A percentile compares a stretch with the other conserved stretches of the same genome.
phyloP scores from a whole-genome alignment of 148 eudicot species.

The Spergularia bocconei region DNA sequence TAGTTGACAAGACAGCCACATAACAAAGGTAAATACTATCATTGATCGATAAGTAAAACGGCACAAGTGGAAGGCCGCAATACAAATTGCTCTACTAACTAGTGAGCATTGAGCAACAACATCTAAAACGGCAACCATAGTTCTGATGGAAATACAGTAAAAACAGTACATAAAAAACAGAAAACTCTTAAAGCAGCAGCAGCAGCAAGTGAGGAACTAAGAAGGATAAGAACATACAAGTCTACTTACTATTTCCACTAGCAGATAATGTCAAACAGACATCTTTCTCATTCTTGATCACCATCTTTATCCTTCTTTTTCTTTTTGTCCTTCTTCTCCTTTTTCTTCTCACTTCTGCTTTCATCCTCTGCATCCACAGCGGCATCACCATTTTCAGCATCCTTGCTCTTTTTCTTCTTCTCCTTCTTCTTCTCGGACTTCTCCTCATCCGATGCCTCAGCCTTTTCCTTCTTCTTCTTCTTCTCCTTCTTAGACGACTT shows the following conservation, averaged over 20 bases:
- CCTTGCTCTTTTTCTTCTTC: constrained; percentile 50
- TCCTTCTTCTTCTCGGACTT: constrained; percentile 50
- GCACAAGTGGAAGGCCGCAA: neutral
- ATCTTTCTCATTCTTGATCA: constrained; percentile 38
- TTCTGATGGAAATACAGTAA: constrained; percentile 18
- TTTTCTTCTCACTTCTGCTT: constrained; percentile 49
- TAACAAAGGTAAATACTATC: neutral
- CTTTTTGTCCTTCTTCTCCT: constrained; percentile 64
- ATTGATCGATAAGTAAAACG: neutral
- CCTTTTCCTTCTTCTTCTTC: constrained; percentile 47
- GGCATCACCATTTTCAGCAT: constrained; percentile 35
- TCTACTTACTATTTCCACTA: constrained; percentile 21
- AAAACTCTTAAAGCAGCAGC: constrained; percentile 5
- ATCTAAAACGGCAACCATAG: constrained; percentile 14
- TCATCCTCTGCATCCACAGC: constrained; percentile 31
- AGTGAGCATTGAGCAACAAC: constrained; percentile 2
- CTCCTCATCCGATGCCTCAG: constrained; percentile 38
- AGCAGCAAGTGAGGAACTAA: neutral
- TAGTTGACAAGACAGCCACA: neutral
- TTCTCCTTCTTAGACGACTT: constrained; percentile 40
- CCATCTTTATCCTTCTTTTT: constrained; percentile 67
- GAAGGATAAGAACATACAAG: constrained; percentile 26
- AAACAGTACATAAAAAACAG: constrained; percentile 5
- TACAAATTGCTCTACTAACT: neutral
- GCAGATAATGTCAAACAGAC: constrained; percentile 2